Evolutionary conservation across 2,329 filamentous ascomycete genomes (phyloP).

Genomic region (Diaporthe amygdali): DNA sequence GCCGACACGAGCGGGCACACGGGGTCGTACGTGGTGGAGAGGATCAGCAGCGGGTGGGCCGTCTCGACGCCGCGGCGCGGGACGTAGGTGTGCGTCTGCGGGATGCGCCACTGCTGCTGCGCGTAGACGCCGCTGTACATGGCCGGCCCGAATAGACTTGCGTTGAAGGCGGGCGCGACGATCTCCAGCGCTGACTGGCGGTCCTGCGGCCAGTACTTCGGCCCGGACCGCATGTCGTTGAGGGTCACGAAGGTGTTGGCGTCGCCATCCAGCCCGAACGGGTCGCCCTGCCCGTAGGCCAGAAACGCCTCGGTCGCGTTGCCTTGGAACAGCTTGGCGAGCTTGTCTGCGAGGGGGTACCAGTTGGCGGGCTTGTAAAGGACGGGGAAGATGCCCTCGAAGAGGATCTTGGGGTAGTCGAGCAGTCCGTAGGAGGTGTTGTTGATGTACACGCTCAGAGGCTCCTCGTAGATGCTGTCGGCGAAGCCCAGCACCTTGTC

Average conservation of each 20-base stretch:
- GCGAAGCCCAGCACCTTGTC: conserved; percentile 39
- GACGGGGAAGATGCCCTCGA: conserved; percentile 42
- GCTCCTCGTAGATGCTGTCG: conserved; percentile 40
- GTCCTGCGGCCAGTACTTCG: conserved; percentile 39
- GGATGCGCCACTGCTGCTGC: conserved; percentile 38
- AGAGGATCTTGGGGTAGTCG: conserved; percentile 41
- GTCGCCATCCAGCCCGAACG: conserved; percentile 32
- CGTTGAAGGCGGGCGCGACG: conserved; percentile 39
- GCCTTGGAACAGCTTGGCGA: conserved; percentile 42
- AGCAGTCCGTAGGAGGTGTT: conserved; percentile 43
- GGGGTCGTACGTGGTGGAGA: conserved; percentile 62
- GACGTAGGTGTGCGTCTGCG: conserved; percentile 35
- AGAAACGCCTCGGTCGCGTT: conserved; percentile 45
- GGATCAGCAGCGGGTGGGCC: conserved; percentile 56
- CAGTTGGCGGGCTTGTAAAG: conserved; percentile 45
- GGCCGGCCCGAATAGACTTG: conserved; percentile 35
- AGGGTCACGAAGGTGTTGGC: conserved; percentile 34
- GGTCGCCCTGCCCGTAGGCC: conserved; percentile 35
- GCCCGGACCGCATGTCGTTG: conserved; percentile 38
- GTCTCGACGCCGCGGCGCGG: conserved; percentile 41
- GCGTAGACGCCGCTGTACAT: conserved; percentile 33
- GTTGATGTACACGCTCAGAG: conserved; percentile 49
- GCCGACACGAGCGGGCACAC: conserved; percentile 55
- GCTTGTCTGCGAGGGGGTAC: conserved; percentile 39
- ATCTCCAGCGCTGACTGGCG: conserved; percentile 39